Evolutionary conservation across 2,329 filamentous ascomycete species (phyloP).

Genomic region (Corynespora cassiicola): DNA sequence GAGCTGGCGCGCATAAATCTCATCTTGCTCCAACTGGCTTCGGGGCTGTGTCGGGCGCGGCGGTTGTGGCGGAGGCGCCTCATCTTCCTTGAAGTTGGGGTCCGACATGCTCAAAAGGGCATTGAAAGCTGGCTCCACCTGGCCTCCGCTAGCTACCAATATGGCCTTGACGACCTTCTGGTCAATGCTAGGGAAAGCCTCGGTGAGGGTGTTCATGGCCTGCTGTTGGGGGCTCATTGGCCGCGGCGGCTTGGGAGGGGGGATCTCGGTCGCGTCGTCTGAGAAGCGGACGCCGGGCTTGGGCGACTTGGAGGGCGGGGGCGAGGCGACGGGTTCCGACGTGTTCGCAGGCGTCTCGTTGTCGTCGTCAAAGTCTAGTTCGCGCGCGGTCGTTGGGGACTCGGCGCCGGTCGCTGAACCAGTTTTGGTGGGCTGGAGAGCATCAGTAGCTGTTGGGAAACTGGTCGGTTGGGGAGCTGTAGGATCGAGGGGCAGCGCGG

Average conservation of each 20-base stretch:
- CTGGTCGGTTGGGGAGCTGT: conserved; percentile 16
- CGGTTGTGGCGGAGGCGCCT: conserved; percentile 74
- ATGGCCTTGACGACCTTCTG: conserved; percentile 83
- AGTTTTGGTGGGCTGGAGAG: conserved; percentile 44
- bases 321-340: conserved; percentile 46
- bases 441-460: no score
- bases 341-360: conserved; percentile 49
- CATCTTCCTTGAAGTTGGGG: conserved; percentile 57
- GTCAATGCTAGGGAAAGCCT: conserved; percentile 91
- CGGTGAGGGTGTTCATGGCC: conserved; percentile 85
- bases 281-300: conserved; percentile 56
- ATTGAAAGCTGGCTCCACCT: conserved; percentile 93
- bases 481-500: conserved; percentile 28
- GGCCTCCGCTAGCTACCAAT: conserved; percentile 81
- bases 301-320: conserved; percentile 45
- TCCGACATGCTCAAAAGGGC: conserved; percentile 79
- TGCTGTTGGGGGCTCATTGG: conserved; percentile 83
- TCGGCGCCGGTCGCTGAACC: conserved; percentile 48
- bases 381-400: conserved; percentile 62
- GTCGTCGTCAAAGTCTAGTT: conserved; percentile 65
- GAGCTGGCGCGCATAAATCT: conserved; percentile 88
- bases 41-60: conserved; percentile 75
- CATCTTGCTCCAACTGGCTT: conserved; percentile 87
- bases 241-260: conserved; percentile 79
- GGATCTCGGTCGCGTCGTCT: conserved; percentile 58